Percentiles rank a stretch among this genome's conserved stretches.
Conservation (phyloP, 2,329 filamentous ascomycete genomes). For the Aureobasidium sp. region DNA sequence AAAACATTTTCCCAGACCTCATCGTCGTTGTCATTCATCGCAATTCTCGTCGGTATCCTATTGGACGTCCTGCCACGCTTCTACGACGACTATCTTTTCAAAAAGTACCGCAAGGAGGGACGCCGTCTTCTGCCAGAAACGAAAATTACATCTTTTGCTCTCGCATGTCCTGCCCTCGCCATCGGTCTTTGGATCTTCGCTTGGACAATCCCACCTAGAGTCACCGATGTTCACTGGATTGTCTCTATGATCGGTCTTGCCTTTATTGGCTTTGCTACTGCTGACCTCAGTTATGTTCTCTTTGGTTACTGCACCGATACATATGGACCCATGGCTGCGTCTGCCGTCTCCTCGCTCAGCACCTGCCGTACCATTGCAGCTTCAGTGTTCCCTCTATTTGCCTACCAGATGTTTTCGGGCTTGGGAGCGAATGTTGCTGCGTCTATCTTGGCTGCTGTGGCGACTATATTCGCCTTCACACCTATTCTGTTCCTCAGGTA, state of each 20-base stretch:
- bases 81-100: constrained; percentile 28
- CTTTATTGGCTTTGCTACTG: constrained; percentile 37
- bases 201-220: constrained; percentile 37
- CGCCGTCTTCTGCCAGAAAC: constrained; percentile 30
- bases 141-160: constrained; percentile 35
- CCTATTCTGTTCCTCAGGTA: constrained; percentile 18
- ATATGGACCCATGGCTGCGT: constrained; percentile 34
- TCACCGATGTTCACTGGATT: constrained; percentile 29
- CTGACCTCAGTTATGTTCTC: constrained; percentile 33
- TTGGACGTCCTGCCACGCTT: constrained; percentile 33
- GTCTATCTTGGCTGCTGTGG: constrained; percentile 27
- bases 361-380: constrained; percentile 28
- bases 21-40: constrained; percentile 45
- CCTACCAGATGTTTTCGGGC: constrained; percentile 14
- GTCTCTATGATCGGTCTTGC: constrained; percentile 33
- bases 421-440: constrained; percentile 7
- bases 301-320: constrained; percentile 34
- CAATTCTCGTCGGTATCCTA: constrained; percentile 52
- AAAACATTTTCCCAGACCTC: constrained; percentile 27
- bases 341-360: constrained; percentile 30
- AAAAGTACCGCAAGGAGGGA: constrained; percentile 17
- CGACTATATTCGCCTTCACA: constrained; percentile 28
- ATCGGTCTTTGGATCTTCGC: constrained; percentile 35
- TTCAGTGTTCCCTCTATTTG: constrained; percentile 30
- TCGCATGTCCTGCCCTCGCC: constrained; percentile 34